phyloP scores from a whole-genome alignment of 2,329 filamentous ascomycete species.

The Aspergillus sp. region DNA sequence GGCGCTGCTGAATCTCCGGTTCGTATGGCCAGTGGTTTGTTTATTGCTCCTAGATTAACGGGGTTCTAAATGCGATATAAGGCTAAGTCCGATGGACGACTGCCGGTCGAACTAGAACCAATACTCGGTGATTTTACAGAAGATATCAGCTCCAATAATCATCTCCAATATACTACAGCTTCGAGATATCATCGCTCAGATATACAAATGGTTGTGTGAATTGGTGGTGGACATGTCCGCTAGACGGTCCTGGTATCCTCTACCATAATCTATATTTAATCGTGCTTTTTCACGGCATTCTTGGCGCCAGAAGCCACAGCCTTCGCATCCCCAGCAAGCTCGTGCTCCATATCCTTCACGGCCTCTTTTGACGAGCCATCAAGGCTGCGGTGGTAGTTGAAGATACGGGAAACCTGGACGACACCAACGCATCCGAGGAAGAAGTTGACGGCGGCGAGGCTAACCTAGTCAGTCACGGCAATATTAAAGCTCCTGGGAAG shows the following conservation, averaged over 20 bases:
- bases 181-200: neutral
- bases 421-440: slow-evolving; percentile 88
- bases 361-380: slow-evolving; percentile 48
- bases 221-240: neutral
- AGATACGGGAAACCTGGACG: slow-evolving; percentile 77
- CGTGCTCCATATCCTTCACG: slow-evolving; percentile 39
- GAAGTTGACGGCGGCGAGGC: slow-evolving; percentile 95
- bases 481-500: neutral
- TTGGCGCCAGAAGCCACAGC: slow-evolving; percentile 29
- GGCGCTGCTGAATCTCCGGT: slow-evolving; percentile 6
- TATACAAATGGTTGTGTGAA: neutral
- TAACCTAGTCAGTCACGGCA: slow-evolving; percentile 34
- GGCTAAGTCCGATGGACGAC: no score
- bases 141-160: no score
- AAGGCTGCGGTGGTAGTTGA: slow-evolving; percentile 58
- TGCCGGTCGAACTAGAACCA: neutral
- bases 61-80: neutral
- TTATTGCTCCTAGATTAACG: neutral
- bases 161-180: neutral
- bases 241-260: neutral
- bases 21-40: neutral
- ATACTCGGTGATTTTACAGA: neutral
- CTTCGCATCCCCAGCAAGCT: slow-evolving; percentile 38
- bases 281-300: slow-evolving; percentile 36
- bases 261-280: slow-evolving; percentile 10